Evolutionary conservation across 139 green algal species (phyloP), one percentile per base, ranked within the genome.

Genomic region (Pleodorina starrii): DNA sequence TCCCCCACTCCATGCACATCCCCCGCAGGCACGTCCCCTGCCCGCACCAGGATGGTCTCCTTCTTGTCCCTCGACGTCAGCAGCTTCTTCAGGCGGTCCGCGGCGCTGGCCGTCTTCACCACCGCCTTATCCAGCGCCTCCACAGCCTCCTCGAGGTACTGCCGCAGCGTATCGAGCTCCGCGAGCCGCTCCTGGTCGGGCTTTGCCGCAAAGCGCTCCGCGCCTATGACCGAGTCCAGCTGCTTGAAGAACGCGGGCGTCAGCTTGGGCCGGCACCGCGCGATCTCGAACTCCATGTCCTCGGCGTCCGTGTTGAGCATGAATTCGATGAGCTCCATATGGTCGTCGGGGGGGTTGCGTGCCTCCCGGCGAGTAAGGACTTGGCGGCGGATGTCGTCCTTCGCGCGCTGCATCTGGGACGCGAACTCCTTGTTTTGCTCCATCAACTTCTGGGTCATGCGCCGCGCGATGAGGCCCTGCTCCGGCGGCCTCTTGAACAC

Each of bases 261-360:
- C n/a, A 97, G 77, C 50, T 85, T 80, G 21, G 94, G 94, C 74
- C 93, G 85, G 91, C 94, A 97, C 3, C 95, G 91, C 10, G 96
- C 95, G 19, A 97, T 90, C 92, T 99, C 97, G 90, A 92, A 98
- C 85, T 98, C 92, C 94, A 99, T 97, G 43, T 99, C 97, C 40
- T 95, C 91, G 6, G 93, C 91, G 16, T 80, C 66, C 36, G 97
- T 99, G 68, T 97, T 94, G 25, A 99, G 79, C 25, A 99, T 96
- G 84, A 94, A 99, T 84, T 99, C 95, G 0, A 98, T 89, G 3
- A 98, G 89, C 59, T 95, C 93, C 14, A 90, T 48, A 35, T 92
- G 36, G 27, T 93, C 83, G 21, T 84, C 73, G 25, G 86, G 90
- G 1, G 57, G 84, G 9, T 21, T 78, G 3, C 93, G 54, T 5